Base-by-base conservation (phyloP, 441 rosid species). In the Breynia disticha region DNA sequence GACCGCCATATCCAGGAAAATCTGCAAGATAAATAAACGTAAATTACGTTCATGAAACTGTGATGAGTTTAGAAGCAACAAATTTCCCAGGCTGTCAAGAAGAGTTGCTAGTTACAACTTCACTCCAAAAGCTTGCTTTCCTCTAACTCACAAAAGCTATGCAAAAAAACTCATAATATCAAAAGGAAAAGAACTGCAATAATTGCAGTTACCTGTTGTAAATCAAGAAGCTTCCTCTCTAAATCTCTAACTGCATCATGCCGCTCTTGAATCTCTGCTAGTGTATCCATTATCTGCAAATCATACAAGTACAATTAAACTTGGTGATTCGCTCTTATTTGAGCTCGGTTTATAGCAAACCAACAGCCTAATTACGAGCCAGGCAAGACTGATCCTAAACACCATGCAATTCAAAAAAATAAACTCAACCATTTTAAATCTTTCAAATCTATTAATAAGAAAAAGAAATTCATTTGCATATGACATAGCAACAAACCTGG, bases 201-300 rank as follows among this genome's bases (percentile, higher is more conserved):
- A 9, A 46, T 1, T n/a, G 16, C 35, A 9, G 8, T 28, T 73
- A 94, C 99, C 94, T 94, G 97, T 53, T 94, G 99, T 63, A 94
- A 67, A 46, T 85, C 95, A 60, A 94, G 76, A 64, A 94, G 95
- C 73, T 90, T 94, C 77, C 64, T 78, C 68, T 90, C 97, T 59
- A 94, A 71, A 32, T 90, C 96, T 74, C 85, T 69, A 32, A 85
- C 90, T 50, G 96, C 99, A 59, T 82, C 96, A 73, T 85, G 97
- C 14, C 97, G 94, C 70, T 90, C 99, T 59, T 94, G 99, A 78
- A 94, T 94, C 87, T 94, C 99, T 39, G 96, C 97, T 42, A 94
- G 65, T 43, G 96, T 94, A 64, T 85, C 96, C 84, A 87, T 83
- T 75, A 94, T 77, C 99, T 90, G 79, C 71, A 67, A 60, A 65